Percentiles rank a stretch among this genome's conserved stretches.
Conservation (phyloP, 208 protist species). For the Acanthamoeba sp. region DNA sequence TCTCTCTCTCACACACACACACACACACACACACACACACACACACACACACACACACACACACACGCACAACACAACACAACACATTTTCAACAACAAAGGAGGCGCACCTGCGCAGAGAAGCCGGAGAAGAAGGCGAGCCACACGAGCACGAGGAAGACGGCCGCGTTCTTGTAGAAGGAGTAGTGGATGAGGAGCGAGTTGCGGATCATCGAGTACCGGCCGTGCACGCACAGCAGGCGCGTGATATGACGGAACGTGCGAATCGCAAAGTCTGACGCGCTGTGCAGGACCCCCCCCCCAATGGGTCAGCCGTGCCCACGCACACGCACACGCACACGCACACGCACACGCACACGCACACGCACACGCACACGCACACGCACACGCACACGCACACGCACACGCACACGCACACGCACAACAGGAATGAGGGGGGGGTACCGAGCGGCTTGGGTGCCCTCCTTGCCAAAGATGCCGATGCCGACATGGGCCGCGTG, state of each 20-base stretch:
- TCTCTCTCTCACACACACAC: background rate
- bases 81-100: background rate
- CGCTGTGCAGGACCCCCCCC: no score
- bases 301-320: no score
- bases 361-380: no score
- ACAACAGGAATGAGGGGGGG: constrained; percentile 88
- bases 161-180: constrained; percentile 98
- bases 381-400: constrained; percentile 86
- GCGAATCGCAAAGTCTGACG: no score
- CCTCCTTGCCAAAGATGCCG: constrained; percentile 91
- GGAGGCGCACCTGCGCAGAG: constrained; percentile 90
- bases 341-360: no score
- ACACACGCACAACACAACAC: background rate
- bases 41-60: background rate
- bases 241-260: constrained; percentile 76
- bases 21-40: background rate
- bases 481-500: constrained; percentile 90
- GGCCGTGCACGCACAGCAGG: background rate
- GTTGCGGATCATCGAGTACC: constrained; percentile 81
- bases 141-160: constrained; percentile 93
- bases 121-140: constrained; percentile 93
- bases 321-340: no score
- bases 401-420: constrained; percentile 93
- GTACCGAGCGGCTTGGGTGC: constrained; percentile 87
- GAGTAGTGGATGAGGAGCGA: constrained; percentile 94